A percentile compares a stretch with the other conserved stretches of the same genome.
phyloP scores from a whole-genome alignment of 2,329 filamentous ascomycete genomes.

The Pseudocercospora fijiensis region DNA sequence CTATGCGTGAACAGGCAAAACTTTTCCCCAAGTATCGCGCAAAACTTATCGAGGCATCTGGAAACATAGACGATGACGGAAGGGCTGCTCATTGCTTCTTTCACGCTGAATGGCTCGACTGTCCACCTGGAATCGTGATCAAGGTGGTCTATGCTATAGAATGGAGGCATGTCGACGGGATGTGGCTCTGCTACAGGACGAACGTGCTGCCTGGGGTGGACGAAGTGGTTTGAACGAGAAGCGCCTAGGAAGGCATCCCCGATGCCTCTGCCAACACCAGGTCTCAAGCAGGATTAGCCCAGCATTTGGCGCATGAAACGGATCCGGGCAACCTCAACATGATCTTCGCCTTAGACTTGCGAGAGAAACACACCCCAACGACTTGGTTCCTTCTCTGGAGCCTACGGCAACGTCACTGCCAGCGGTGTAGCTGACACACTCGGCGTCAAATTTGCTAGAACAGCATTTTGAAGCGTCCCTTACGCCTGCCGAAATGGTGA shows the following conservation, averaged over 20 bases:
- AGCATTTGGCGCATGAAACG: too few species aligned
- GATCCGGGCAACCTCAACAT: too few species aligned
- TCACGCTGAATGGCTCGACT: slow-evolving; percentile 13
- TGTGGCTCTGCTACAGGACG: slow-evolving; percentile 13
- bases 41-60: slow-evolving; percentile 10
- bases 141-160: slow-evolving; percentile 10
- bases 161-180: slow-evolving; percentile 11
- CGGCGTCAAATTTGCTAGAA: too few species aligned
- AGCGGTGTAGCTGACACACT: too few species aligned
- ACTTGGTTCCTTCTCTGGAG: too few species aligned
- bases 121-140: slow-evolving; percentile 4
- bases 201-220: slow-evolving; percentile 9
- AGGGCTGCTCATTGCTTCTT: slow-evolving; percentile 10
- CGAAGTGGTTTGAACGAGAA: slow-evolving; percentile 7
- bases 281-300: too few species aligned
- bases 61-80: slow-evolving; percentile 5
- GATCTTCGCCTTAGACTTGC: too few species aligned
- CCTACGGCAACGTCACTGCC: too few species aligned
- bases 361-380: too few species aligned
- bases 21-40: slow-evolving; percentile 6
- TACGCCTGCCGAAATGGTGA: too few species aligned
- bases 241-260: background rate
- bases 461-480: too few species aligned
- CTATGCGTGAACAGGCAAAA: slow-evolving; percentile 8
- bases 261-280: too few species aligned